Evolutionary conservation across 352 stramenopile genomes (phyloP).

Genomic region (Phytophthora sansomeana): DNA sequence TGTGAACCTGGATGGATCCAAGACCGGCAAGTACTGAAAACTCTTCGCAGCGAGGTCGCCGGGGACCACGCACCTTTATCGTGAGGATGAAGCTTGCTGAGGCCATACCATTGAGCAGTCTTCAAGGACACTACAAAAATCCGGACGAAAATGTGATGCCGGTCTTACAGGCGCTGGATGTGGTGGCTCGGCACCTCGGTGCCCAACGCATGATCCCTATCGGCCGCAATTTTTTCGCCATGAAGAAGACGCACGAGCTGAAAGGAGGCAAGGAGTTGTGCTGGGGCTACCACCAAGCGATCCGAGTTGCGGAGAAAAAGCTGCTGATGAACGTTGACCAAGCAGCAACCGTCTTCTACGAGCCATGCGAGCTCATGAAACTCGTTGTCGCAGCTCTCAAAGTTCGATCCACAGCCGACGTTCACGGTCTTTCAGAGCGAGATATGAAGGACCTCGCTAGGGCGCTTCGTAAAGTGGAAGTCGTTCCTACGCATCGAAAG

Average conservation of each 20-base stretch:
- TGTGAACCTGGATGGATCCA: conserved; percentile 54
- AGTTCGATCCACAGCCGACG: conserved; percentile 30
- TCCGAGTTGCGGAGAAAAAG: conserved; percentile 58
- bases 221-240: conserved; percentile 73
- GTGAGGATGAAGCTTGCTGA: conserved; percentile 71
- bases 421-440: conserved; percentile 44
- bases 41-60: conserved; percentile 15
- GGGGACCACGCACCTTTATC: conserved; percentile 54
- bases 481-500: conserved; percentile 60
- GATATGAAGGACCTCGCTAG: conserved; percentile 42
- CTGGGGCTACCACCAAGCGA: conserved; percentile 78
- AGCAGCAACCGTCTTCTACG: conserved; percentile 71
- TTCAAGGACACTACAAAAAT: conserved; percentile 51
- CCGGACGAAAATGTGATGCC: conserved; percentile 68
- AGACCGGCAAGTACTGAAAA: conserved; percentile 5
- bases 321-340: conserved; percentile 78
- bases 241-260: conserved; percentile 63
- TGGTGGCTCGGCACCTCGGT: conserved; percentile 63
- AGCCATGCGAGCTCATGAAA: conserved; percentile 55
- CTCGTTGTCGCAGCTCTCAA: conserved; percentile 52
- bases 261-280: conserved; percentile 72
- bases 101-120: conserved; percentile 48
- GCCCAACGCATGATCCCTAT: conserved; percentile 62
- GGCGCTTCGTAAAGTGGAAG: conserved; percentile 54
- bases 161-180: conserved; percentile 69